A percentile compares a stretch with the other conserved stretches of the same genome.
Conservation (phyloP, 805 yeast genomes). For the Monosporozyma servazzii region DNA sequence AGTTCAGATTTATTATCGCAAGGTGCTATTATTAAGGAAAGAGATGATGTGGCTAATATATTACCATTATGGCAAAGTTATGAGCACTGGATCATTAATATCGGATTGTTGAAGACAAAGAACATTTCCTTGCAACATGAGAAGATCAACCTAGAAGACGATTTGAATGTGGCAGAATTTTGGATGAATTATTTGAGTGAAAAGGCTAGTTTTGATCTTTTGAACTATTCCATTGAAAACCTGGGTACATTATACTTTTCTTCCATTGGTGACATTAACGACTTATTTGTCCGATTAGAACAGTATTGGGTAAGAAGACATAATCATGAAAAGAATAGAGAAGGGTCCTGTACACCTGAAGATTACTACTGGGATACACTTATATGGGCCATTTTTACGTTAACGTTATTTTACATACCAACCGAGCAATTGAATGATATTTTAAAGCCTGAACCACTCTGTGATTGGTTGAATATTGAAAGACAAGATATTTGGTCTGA, state of each 20-base stretch:
- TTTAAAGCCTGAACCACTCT: conserved; percentile 7
- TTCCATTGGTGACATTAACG: conserved; percentile 24
- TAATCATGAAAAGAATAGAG: not conserved
- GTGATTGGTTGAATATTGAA: conserved; percentile 5
- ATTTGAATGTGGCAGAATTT: conserved; percentile 8
- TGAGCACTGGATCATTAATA: conserved; percentile 21
- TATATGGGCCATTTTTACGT: conserved; percentile 24
- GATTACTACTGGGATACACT: conserved; percentile 21
- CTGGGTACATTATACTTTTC: conserved; percentile 28
- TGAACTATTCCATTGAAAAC: conserved; percentile 26
- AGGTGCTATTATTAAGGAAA: not conserved
- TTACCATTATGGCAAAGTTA: conserved; percentile 24
- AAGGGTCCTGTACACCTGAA: conserved; percentile 6
- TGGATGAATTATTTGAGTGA: conserved; percentile 11
- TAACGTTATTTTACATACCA: conserved; percentile 25
- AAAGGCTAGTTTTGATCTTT: conserved; percentile 17
- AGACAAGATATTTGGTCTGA: conserved; percentile 10
- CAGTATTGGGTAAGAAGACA: conserved; percentile 18
- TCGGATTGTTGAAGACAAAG: conserved; percentile 18
- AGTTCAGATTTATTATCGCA: not conserved
- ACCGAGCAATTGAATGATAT: conserved; percentile 7
- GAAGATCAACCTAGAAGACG: conserved; percentile 3
- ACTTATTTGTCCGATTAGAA: conserved; percentile 19
- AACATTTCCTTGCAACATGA: conserved; percentile 4
- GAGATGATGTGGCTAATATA: conserved; percentile 10